Evolutionary conservation across 345 rosid species (phyloP), one percentile per base, ranked within the genome.

Genomic region (Bruguiera sexangula): DNA sequence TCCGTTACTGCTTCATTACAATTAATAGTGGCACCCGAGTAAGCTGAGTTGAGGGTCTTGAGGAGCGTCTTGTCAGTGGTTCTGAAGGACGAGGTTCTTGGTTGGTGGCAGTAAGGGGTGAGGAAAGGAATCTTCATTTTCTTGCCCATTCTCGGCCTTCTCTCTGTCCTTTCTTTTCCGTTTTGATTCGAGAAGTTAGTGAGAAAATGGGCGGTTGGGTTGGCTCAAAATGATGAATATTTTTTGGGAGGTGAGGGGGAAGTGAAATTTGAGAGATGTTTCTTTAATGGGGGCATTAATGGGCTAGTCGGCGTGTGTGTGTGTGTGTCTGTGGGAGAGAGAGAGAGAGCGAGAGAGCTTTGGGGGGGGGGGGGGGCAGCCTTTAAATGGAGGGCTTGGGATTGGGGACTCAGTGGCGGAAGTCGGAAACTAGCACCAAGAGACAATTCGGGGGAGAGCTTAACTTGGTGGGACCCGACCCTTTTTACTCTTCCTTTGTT

Each of bases 31-130:
- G 70, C 50, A 9, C 72, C 81, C 15, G 76, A 60, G 78, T 68
- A 82, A 56, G 83, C 74, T 9, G 87, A 73, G 81, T 78, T 79
- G 63, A 81, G 59, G 59, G 82, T 81, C 72, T 73, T 80, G 80
- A 75, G 74, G 37, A 72, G 31, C 70, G 26, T 69, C 55, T 67
- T 76, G 54, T 9, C 71, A 21, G 30, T 20, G 67, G 50, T 55
- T 53, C 67, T 78, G 58, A 88, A 94, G 73, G 98, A 94, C 37
- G 80, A 82, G 65, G 97, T 91, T 80, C 84, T 85, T 13, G 97
- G 96, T 37, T 75, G 75, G 53, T 89, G 91, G 63, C 88, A 76
- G 74, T 89, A 93, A 67, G 87, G 82, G 78, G 61, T 78, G 74
- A 88, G 80, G 70, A 85, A 86, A 65, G 85, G 88, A 67, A 27